phyloP scores from a whole-genome alignment of 768 basidiomycete genomes.

The Tulasnella sp. region DNA sequence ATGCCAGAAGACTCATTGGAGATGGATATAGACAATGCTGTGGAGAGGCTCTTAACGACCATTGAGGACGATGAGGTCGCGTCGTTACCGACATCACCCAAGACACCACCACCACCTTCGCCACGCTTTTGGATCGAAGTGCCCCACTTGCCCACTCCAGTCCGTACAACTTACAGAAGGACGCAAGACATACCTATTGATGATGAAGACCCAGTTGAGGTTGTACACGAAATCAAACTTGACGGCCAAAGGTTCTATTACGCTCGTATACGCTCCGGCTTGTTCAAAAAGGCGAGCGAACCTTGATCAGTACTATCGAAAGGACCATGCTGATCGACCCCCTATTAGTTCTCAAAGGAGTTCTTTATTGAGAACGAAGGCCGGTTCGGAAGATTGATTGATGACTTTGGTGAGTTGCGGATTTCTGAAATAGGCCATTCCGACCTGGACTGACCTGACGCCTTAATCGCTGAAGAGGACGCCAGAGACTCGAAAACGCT shows the following conservation, averaged over 20 bases:
- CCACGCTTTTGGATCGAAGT: slow-evolving; percentile 29
- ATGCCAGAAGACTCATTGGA: neutral
- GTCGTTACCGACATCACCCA: neutral
- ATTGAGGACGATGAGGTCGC: neutral
- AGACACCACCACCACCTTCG: neutral
- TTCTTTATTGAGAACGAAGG: slow-evolving; percentile 30
- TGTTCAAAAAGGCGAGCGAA: neutral
- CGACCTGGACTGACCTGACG: neutral
- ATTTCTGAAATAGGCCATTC: neutral
- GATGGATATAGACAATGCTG: neutral
- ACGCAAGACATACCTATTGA: slow-evolving; percentile 25
- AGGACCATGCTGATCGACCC: neutral
- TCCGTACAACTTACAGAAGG: slow-evolving; percentile 34
- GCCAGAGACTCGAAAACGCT: slow-evolving; percentile 35
- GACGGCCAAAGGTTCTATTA: slow-evolving; percentile 41
- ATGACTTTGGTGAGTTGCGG: slow-evolving; percentile 41
- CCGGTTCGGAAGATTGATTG: neutral
- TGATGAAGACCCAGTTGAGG: slow-evolving; percentile 29
- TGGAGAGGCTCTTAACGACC: neutral
- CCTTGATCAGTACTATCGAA: neutral
- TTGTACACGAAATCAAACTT: slow-evolving; percentile 47
- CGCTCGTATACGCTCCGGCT: slow-evolving; percentile 32
- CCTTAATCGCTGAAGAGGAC: slow-evolving; percentile 29
- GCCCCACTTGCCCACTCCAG: slow-evolving; percentile 29
- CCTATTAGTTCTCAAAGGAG: slow-evolving; percentile 17